Conservation (phyloP, 305 asterid genomes). For the Rubia tinctorum region DNA sequence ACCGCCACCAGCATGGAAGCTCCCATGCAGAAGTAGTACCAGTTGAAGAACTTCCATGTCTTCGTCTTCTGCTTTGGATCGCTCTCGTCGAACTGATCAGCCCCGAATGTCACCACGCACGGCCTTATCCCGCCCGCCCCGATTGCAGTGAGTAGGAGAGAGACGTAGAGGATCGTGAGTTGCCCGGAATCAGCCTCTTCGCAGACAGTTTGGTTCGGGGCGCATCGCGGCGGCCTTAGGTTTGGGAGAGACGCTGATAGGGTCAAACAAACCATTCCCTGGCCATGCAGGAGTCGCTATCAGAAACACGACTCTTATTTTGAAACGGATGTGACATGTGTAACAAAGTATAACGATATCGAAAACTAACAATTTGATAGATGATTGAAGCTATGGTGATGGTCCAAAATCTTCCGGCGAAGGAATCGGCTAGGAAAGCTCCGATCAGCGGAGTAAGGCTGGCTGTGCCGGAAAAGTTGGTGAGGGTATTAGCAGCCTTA, state of each 20-base stretch:
- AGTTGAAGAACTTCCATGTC: conserved; percentile 97
- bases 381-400: conserved; percentile 49
- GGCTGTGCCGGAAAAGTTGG: conserved; percentile 49
- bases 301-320: neutral
- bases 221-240: conserved; percentile 71
- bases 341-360: neutral
- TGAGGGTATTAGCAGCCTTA: conserved; percentile 46
- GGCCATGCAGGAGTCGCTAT: neutral
- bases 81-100: conserved; percentile 78
- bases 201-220: conserved; percentile 31
- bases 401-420: conserved; percentile 53
- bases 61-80: conserved; percentile 59
- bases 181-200: conserved; percentile 56
- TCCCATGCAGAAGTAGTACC: conserved; percentile 96
- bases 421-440: conserved; percentile 45
- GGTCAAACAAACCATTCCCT: conserved; percentile 81
- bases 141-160: conserved; percentile 61
- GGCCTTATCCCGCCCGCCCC: conserved; percentile 87
- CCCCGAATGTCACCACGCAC: conserved; percentile 85
- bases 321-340: neutral
- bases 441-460: conserved; percentile 49
- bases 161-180: conserved; percentile 56
- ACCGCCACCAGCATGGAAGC: conserved; percentile 71
- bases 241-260: conserved; percentile 67
- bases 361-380: conserved; percentile 35